These are phyloP conservation scores for Tribonema minus DNA, from an alignment of 108 stramenopile genomes.

Conservation along the genomic window DNA sequence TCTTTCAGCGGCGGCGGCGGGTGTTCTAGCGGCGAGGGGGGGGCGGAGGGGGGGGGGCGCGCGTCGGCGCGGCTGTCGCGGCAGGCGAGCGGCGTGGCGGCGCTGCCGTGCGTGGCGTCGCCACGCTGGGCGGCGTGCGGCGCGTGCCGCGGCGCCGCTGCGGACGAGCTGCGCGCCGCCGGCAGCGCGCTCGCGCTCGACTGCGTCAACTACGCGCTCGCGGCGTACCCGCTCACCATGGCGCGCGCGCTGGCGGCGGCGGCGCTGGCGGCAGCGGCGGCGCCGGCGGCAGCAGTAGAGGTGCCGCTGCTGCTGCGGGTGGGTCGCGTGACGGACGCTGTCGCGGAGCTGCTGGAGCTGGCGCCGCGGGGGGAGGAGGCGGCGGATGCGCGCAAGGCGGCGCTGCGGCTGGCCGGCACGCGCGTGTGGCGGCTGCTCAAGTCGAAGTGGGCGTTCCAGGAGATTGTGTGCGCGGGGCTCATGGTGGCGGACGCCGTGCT, in stretches of 20 bases:
- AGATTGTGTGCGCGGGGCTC: conserved; percentile 12
- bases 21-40: neutral
- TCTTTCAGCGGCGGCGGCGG: neutral
- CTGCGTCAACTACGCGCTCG: conserved; percentile 12
- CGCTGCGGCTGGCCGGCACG: conserved; percentile 4
- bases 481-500: conserved; percentile 14
- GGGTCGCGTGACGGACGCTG: neutral
- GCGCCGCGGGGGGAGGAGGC: neutral
- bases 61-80: neutral
- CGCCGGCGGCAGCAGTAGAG: neutral
- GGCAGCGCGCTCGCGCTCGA: conserved; percentile 21
- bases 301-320: neutral
- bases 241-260: neutral
- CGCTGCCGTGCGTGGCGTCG: neutral
- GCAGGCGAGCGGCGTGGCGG: neutral
- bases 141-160: neutral
- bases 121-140: neutral
- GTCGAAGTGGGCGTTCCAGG: conserved; percentile 5
- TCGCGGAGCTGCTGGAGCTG: neutral
- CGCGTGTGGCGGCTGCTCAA: conserved; percentile 12
- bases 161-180: conserved; percentile 7
- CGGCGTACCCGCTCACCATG: neutral
- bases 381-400: neutral
- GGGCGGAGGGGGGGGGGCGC: neutral
- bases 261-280: neutral